phyloP scores from a whole-genome alignment of 148 eudicot genomes.

The Drosera capensis region DNA sequence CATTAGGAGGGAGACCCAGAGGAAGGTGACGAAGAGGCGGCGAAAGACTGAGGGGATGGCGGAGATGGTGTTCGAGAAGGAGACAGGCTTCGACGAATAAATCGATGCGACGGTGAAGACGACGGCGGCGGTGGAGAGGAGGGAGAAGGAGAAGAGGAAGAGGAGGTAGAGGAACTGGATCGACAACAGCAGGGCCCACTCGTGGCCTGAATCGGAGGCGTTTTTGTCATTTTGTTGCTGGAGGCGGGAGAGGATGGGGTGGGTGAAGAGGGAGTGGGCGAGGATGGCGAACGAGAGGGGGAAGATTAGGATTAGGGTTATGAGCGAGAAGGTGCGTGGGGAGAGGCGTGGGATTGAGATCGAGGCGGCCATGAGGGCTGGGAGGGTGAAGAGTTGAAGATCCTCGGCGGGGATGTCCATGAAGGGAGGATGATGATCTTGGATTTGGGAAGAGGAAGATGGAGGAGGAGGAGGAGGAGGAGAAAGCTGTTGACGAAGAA shows the following conservation, averaged over 20 bases:
- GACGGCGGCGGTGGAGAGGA: conserved; percentile 81
- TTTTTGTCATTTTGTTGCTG: conserved; percentile 25
- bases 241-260: conserved; percentile 51
- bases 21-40: conserved; percentile 61
- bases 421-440: conserved; percentile 3
- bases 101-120: conserved; percentile 93
- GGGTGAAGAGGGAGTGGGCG: conserved; percentile 91
- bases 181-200: conserved; percentile 50
- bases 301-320: conserved; percentile 74
- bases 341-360: conserved; percentile 60
- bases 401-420: conserved; percentile 87
- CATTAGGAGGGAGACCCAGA: conserved; percentile 66
- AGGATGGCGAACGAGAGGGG: conserved; percentile 87
- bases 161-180: conserved; percentile 69
- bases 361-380: conserved; percentile 51
- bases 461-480: not conserved
- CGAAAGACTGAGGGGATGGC: conserved; percentile 65
- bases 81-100: conserved; percentile 65
- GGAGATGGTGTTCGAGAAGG: conserved; percentile 41
- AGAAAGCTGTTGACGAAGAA: not conserved
- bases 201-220: conserved; percentile 21
- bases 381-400: conserved; percentile 49
- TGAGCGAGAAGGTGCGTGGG: conserved; percentile 63
- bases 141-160: conserved; percentile 82
- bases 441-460: not conserved